Percentiles rank a stretch among this genome's conserved stretches.
These are phyloP conservation scores for Nissolia schottii DNA, from an alignment of 306 rosid species.

Conservation along the genomic window DNA sequence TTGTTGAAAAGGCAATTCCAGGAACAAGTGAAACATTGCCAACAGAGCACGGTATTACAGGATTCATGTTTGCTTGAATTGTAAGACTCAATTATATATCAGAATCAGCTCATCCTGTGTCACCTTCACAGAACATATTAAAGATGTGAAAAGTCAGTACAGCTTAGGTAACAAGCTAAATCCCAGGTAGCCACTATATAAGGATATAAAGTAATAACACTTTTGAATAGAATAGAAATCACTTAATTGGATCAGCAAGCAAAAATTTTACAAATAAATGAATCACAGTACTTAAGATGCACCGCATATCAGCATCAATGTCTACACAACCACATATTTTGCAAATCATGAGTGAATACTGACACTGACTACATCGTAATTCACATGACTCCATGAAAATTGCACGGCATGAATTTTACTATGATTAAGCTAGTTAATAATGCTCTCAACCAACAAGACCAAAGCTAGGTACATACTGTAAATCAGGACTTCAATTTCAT, in stretches of 20 bases:
- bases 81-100: constrained; percentile 17
- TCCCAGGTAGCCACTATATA: not conserved
- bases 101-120: constrained; percentile 24
- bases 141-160: not conserved
- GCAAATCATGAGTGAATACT: not conserved
- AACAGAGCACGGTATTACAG: constrained; percentile 58
- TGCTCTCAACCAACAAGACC: not conserved
- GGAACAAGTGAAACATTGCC: constrained; percentile 68
- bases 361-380: not conserved
- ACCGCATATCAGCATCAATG: not conserved
- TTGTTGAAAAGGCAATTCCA: constrained; percentile 52
- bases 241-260: constrained; percentile 1
- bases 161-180: not conserved
- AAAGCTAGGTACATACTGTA: not conserved
- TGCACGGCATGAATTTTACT: not conserved
- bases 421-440: not conserved
- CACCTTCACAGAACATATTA: constrained; percentile 26
- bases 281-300: constrained; percentile 2
- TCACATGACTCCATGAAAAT: not conserved
- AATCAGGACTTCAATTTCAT: not conserved
- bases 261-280: not conserved
- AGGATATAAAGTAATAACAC: not conserved
- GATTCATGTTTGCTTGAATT: constrained; percentile 53
- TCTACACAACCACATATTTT: not conserved
- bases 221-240: not conserved